Evolutionary conservation across 2,329 filamentous ascomycete genomes (phyloP), one percentile per base, ranked within the genome.

Genomic region (Penicillium sp.): DNA sequence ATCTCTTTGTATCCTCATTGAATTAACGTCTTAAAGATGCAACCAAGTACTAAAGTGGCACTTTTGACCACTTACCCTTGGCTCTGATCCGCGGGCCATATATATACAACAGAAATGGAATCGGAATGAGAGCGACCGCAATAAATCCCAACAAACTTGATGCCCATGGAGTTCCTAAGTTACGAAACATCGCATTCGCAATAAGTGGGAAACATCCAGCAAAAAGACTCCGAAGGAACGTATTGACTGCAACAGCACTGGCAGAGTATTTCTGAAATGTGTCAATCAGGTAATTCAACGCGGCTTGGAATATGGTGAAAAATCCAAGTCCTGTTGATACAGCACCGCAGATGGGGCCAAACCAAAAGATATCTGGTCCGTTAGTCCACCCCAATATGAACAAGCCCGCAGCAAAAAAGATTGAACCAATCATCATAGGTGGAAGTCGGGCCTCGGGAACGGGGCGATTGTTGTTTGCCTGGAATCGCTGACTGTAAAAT

Each of bases 281-380:
- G 65, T 93, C 89, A 49, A 92, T 85, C 2, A 92, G 81, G 71
- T 92, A 92, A 77, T 92, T 93, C 57, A 93, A 78, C 19, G 86
- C 80, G 67, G 90, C 87, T 33, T 92, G 83, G 78, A 93, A 92
- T 68, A 93, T 91, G 46, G 87, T 87, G 75, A 90, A 86, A 66
- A 93, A 85, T 2, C 90, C 89, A 48, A 90, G 88, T 3, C 90
- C 90, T 14, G 83, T 72, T 45, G 86, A 83, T 1, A 77, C 75
- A 1, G 82, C 72, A 0, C 82, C 84, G 26, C 26, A 27, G 26
- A 27, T 27, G 26, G 26, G 26, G 8, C 26, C 26, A 27, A 27
- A 27, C 26, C 26, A 27, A 27, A 27, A 29, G 31, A n/a, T 19
- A 4, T 26, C 21, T 10, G 44, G 45, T 33, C 31, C 31, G 16